These are phyloP conservation scores for Sporothrix pseudoabietina DNA, from an alignment of 2,329 filamentous ascomycete species.

Conservation along the genomic window DNA sequence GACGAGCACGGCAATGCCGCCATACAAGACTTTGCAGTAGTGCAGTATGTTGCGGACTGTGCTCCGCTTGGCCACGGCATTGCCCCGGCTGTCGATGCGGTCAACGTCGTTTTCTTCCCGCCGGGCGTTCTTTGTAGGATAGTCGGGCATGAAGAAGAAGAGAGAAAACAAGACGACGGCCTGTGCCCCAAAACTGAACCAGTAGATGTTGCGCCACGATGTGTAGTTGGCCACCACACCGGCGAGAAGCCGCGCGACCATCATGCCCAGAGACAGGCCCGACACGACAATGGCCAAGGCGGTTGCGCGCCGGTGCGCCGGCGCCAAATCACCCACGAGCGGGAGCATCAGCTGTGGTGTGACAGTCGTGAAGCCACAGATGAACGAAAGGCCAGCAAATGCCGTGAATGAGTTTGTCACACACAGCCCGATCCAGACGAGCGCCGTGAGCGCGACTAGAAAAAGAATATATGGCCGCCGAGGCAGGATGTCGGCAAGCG, in stretches of 20 bases:
- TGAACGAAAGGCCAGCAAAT: slow-evolving; percentile 71
- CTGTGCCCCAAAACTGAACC: slow-evolving; percentile 73
- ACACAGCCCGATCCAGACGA: slow-evolving; percentile 71
- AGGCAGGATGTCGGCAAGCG: slow-evolving; percentile 69
- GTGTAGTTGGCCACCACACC: slow-evolving; percentile 75
- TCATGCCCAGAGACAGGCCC: slow-evolving; percentile 72
- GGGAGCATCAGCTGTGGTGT: slow-evolving; percentile 81
- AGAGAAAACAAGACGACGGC: slow-evolving; percentile 65
- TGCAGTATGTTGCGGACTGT: slow-evolving; percentile 44
- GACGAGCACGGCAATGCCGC: slow-evolving; percentile 68
- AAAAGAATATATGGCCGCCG: slow-evolving; percentile 69
- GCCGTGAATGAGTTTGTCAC: slow-evolving; percentile 64
- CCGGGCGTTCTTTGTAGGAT: slow-evolving; percentile 69
- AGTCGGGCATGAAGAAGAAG: slow-evolving; percentile 77
- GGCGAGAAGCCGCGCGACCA: slow-evolving; percentile 73
- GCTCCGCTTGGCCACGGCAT: neutral
- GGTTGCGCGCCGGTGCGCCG: slow-evolving; percentile 65
- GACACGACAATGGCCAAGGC: slow-evolving; percentile 74
- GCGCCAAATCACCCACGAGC: slow-evolving; percentile 76
- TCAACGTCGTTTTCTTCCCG: neutral
- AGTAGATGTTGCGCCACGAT: slow-evolving; percentile 77
- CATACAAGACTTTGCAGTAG: slow-evolving; percentile 66
- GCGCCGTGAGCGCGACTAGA: slow-evolving; percentile 68
- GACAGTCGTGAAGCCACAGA: slow-evolving; percentile 76
- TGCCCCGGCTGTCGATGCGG: neutral